Evolutionary conservation across 2,329 filamentous ascomycete species (phyloP).

Genomic region (Aspergillus hiratsukae): DNA sequence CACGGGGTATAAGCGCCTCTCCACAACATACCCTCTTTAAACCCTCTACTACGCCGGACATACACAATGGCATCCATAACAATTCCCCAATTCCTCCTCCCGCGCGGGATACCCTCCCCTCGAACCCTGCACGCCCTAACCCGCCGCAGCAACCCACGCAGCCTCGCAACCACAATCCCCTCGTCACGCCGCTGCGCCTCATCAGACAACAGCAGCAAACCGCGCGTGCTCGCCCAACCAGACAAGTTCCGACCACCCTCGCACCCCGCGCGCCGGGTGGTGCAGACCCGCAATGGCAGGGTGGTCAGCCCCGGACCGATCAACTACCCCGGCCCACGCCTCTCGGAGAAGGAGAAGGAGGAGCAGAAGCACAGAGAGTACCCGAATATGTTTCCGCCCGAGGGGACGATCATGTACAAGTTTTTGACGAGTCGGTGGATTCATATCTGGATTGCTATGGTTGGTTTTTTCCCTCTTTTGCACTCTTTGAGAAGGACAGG

Average conservation of each 20-base stretch:
- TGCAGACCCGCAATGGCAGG: constrained; percentile 39
- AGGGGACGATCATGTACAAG: constrained; percentile 77
- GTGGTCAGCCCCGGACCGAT: constrained; percentile 42
- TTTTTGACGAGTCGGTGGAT: constrained; percentile 73
- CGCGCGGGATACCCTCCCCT: constrained; percentile 45
- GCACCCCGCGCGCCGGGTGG: constrained; percentile 66
- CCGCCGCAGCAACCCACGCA: constrained; percentile 11
- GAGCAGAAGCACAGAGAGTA: constrained; percentile 69
- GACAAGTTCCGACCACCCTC: constrained; percentile 89
- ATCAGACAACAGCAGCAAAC: constrained; percentile 42
- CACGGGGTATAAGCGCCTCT: neutral
- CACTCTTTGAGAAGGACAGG: neutral
- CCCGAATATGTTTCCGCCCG: constrained; percentile 81
- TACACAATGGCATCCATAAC: constrained; percentile 17
- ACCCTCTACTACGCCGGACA: constrained; percentile 6
- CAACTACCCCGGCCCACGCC: constrained; percentile 67
- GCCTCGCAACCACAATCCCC: constrained; percentile 7
- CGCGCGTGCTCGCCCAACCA: constrained; percentile 76
- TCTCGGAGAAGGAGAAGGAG: constrained; percentile 61
- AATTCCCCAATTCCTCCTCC: constrained; percentile 66
- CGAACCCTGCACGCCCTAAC: constrained; percentile 26
- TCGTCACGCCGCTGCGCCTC: constrained; percentile 23
- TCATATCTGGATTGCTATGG: constrained; percentile 79
- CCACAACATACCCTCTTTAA: neutral
- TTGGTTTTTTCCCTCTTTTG: constrained; percentile 34